These are phyloP conservation scores for Penicillium sp. DNA, from an alignment of 2,329 filamentous ascomycete genomes.

Conservation along the genomic window DNA sequence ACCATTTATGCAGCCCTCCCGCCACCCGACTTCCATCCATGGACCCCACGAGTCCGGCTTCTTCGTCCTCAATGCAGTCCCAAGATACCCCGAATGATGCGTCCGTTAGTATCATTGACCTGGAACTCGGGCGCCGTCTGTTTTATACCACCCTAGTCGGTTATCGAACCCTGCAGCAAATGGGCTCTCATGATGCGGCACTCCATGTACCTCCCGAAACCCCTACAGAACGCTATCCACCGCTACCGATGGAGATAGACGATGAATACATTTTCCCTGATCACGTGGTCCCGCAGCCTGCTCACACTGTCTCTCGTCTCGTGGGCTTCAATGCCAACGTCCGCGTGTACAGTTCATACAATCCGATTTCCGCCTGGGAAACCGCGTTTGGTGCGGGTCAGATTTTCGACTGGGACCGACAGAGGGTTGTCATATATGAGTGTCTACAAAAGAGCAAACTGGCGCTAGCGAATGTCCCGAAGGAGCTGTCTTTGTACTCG, in stretches of 20 bases:
- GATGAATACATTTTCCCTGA: slow-evolving; percentile 78
- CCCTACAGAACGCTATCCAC: slow-evolving; percentile 75
- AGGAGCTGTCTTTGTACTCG: slow-evolving; percentile 65
- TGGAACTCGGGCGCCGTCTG: slow-evolving; percentile 61
- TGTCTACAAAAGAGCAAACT: slow-evolving; percentile 73
- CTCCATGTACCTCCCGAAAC: slow-evolving; percentile 78
- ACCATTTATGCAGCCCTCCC: slow-evolving; percentile 41
- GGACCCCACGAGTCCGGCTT: slow-evolving; percentile 30
- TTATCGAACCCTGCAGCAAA: slow-evolving; percentile 76
- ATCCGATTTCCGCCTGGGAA: slow-evolving; percentile 77
- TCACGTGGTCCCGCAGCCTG: slow-evolving; percentile 72
- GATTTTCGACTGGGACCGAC: slow-evolving; percentile 76
- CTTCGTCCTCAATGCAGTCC: slow-evolving; percentile 27
- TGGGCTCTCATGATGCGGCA: slow-evolving; percentile 73
- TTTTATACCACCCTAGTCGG: slow-evolving; percentile 85
- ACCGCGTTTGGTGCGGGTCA: slow-evolving; percentile 80
- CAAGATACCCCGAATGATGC: slow-evolving; percentile 27
- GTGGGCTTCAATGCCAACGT: slow-evolving; percentile 82
- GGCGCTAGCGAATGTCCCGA: slow-evolving; percentile 69
- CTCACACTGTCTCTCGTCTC: slow-evolving; percentile 70
- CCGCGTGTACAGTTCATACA: slow-evolving; percentile 80
- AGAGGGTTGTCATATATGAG: slow-evolving; percentile 73
- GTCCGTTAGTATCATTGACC: slow-evolving; percentile 43
- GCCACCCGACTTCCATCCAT: slow-evolving; percentile 17
- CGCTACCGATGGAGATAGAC: slow-evolving; percentile 79